Evolutionary conservation across 768 basidiomycete genomes (phyloP), one percentile per base, ranked within the genome.

Genomic region (Podaxis pistillaris): DNA sequence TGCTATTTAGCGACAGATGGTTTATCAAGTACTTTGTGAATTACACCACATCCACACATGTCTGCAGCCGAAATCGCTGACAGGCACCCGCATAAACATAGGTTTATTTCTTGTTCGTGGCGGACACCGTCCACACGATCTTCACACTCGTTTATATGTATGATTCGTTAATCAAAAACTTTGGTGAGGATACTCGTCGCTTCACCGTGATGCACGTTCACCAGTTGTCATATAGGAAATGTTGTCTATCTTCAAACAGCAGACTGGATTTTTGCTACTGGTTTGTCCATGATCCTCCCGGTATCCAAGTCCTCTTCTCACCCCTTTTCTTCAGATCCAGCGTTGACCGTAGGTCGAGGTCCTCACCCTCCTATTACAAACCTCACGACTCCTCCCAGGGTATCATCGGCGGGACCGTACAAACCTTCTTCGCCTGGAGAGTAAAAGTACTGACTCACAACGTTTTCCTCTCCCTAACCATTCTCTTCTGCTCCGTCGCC

Each of bases 21-120:
- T 80, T 81, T 76, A 79, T 85, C 68, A 83, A 79, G 63, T 50
- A 69, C 0, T 78, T 84, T 63, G 83, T 83, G 51, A 55, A 79
- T 70, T 2, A 50, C 41, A 56, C 41, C 13, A 24, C 28, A 2
- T 33, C 30, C 9, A 33, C 30, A 9, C 30, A 33, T 9, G 30
- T 2, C 30, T 33, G 30, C 37, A 26, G 38, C 44, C 33, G 7
- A 4, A 37, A 19, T 26, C 40, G 24, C 2, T 15, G 22, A 6
- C 11, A 17, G 19, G 17, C 38, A 24, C 33, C 30, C 8, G 1
- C 41, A 24, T 41, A 49, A 13, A 12, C 3, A 62, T 47, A 84
- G 83, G 80, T 85, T 52, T 62, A 66, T 40, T 63, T 80, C 38
- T 71, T 85, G 4, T 76, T 85, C 56, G 15, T 81, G 12, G 80